Base-by-base conservation (phyloP, 2,329 filamentous ascomycete species). In the Aulographum hederae region DNA sequence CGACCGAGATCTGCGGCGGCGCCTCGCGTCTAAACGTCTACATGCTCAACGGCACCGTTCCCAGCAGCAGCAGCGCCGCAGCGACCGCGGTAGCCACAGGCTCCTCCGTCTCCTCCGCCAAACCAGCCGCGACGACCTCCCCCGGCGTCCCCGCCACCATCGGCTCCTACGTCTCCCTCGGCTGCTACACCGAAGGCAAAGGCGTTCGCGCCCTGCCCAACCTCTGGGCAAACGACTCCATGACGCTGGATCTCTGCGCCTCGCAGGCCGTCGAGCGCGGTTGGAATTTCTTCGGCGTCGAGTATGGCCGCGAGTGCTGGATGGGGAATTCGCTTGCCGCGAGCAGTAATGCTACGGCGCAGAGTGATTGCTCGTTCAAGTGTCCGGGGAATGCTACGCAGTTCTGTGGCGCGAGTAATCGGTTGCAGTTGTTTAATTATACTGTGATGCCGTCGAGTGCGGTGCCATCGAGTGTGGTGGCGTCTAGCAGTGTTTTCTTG, bases 251-350 rank as follows among this genome's bases (percentile, higher is more conserved):
- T 12, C 26, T 31, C 5, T 37, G 34, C 28, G 34, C 34, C n/a
- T 14, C 18, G 16, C 23, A 34, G 26, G 34, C 34, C 6, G 12
- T 6, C 6, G 13, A 26, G 5, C 27, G 10, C 4, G 13, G 18
- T 4, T 18, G 28, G 15, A 10, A 15, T 13, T 37, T 26, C 16
- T 37, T 35, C 20, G 34, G 34, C 18, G 28, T 32, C 3, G 33
- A 35, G 18, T 37, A 34, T 28, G 32, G 33, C 12, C 32, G 27
- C 5, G 34, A 36, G 26, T 36, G 34, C 21, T 36, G 33, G 33
- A 23, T 28, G 16, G 33, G 33, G 18, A 33, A 33, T 18, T 12
- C 30, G 11, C 18, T 31, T 25, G 21, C 10, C 12, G 21, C 10
- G 21, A 25, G 10, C 21, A n/a, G n/a, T n/a, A 12, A 25, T 10